These are phyloP conservation scores for Auriscalpium vulgare DNA, from an alignment of 768 basidiomycete genomes.

Conservation along the genomic window DNA sequence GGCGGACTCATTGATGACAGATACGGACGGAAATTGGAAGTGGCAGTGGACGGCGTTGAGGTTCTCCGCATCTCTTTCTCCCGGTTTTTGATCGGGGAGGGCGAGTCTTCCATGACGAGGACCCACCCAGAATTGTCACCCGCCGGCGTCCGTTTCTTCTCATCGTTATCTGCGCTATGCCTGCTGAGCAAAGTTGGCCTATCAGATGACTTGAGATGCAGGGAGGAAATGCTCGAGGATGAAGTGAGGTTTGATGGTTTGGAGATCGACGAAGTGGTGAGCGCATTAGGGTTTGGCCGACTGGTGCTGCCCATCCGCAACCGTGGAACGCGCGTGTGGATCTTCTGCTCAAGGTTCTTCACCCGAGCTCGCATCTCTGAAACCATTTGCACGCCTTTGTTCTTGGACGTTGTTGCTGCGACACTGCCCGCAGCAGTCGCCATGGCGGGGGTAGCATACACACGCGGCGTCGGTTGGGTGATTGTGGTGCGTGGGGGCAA, in stretches of 20 bases:
- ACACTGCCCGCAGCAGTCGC: slow-evolving; percentile 23
- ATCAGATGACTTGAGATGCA: slow-evolving; percentile 24
- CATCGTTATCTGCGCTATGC: slow-evolving; percentile 21
- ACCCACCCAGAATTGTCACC: slow-evolving; percentile 78
- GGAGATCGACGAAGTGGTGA: slow-evolving; percentile 14
- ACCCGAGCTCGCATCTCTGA: slow-evolving; percentile 86
- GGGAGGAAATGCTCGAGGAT: slow-evolving; percentile 4
- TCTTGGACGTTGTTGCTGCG: slow-evolving; percentile 48
- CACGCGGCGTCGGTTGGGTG: slow-evolving; percentile 20
- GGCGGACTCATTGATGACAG: slow-evolving; percentile 39
- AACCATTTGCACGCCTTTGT: slow-evolving; percentile 86
- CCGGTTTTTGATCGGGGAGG: slow-evolving; percentile 58
- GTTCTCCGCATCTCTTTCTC: slow-evolving; percentile 34
- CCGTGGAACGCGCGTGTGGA: slow-evolving; percentile 80
- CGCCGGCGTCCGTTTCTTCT: slow-evolving; percentile 37
- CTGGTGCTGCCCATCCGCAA: slow-evolving; percentile 75
- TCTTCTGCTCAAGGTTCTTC: slow-evolving; percentile 74
- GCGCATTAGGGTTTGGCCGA: slow-evolving; percentile 30
- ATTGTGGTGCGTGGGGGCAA: slow-evolving; percentile 36
- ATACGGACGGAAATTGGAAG: slow-evolving; percentile 35
- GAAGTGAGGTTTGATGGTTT: slow-evolving; percentile 8
- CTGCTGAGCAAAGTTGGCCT: slow-evolving; percentile 16
- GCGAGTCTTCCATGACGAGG: slow-evolving; percentile 82
- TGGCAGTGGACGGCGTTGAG: slow-evolving; percentile 43
- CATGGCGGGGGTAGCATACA: slow-evolving; percentile 26